These are phyloP conservation scores for Tricholoma bakamatsutake DNA, from an alignment of 768 basidiomycete genomes.

Conservation along the genomic window DNA sequence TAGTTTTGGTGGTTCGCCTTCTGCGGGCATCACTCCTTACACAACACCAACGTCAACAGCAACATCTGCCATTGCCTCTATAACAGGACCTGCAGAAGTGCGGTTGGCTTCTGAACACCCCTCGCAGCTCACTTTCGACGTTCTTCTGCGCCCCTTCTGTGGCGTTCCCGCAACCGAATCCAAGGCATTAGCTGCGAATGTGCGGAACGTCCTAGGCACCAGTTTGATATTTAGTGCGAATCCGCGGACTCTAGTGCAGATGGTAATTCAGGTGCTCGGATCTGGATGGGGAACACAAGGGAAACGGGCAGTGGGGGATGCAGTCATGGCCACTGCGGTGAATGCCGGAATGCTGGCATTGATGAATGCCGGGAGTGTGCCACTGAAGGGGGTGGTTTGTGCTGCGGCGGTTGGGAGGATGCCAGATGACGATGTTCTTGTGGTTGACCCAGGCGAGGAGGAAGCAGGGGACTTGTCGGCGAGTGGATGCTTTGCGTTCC, in stretches of 20 bases:
- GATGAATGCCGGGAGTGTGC: slow-evolving; percentile 62
- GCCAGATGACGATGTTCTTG: slow-evolving; percentile 23
- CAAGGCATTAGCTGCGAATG: slow-evolving; percentile 47
- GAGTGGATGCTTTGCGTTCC: slow-evolving; percentile 67
- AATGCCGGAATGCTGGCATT: slow-evolving; percentile 69
- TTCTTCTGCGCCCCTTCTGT: slow-evolving; percentile 63
- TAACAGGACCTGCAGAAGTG: slow-evolving; percentile 80
- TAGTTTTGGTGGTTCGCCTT: slow-evolving; percentile 41
- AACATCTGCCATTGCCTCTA: slow-evolving; percentile 52
- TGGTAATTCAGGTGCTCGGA: slow-evolving; percentile 64
- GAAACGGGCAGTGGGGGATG: slow-evolving; percentile 17
- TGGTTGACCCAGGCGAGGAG: slow-evolving; percentile 48
- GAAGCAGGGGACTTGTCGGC: slow-evolving; percentile 33
- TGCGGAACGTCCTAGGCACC: slow-evolving; percentile 56
- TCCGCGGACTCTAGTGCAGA: slow-evolving; percentile 70
- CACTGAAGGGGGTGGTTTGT: slow-evolving; percentile 70
- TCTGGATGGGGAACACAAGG: slow-evolving; percentile 7
- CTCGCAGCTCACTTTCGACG: slow-evolving; percentile 70
- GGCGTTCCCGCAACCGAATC: slow-evolving; percentile 65
- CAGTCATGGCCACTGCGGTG: slow-evolving; percentile 56
- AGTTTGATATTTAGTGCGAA: slow-evolving; percentile 59
- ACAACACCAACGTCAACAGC: not conserved
- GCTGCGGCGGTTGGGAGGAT: slow-evolving; percentile 54
- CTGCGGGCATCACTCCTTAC: slow-evolving; percentile 9
- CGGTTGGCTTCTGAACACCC: slow-evolving; percentile 64